Base-by-base conservation (phyloP, 2,329 filamentous ascomycete species). In the Penicillium brasilianum region DNA sequence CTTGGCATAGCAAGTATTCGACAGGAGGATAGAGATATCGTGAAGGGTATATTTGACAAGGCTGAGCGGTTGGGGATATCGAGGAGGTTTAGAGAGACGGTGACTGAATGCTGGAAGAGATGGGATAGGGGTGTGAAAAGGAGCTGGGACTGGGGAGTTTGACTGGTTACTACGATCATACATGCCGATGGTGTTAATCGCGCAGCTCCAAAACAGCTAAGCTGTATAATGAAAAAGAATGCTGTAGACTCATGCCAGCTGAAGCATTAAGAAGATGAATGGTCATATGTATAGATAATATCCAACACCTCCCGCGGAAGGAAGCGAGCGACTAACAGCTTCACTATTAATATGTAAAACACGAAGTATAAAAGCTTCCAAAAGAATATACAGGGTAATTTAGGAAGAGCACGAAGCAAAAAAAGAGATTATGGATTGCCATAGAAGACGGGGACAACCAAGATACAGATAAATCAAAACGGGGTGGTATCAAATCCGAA, bases 401-500 rank as follows among this genome's bases (percentile, higher is more conserved):
- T 32, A 43, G 20, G 22, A 14, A 46, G 28, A 18, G 16, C 5
- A 28, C 25, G 56, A 60, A 56, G 62, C 46, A 43, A 41, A 43
- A 37, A 39, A 34, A 30, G 13, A 56, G 48, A 53, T n/a, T n/a
- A 43, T 25, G 20, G 36, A 56, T 43, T 49, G 50, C 34, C 46
- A 53, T 52, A 55, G 50, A 57, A 58, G n/a, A n/a, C n/a, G n/a
- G 41, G 20, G 51, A 10, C 36, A 41, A 43, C 37, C 37, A 55
- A 53, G 37, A 59, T 8, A 64, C 3, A 49, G 41, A 49, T 41
- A 30, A 28, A 39, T 53, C 50, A 37, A 54, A 66, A 59, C 64
- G 53, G 64, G 61, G 64, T 70, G 68, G 68, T 70, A 70, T 70
- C 68, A 70, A 68, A 69, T 68, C 68, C 66, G 60, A 69, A 64